These are phyloP conservation scores for Cercis canadensis DNA, from an alignment of 306 rosid species.

Conservation along the genomic window DNA sequence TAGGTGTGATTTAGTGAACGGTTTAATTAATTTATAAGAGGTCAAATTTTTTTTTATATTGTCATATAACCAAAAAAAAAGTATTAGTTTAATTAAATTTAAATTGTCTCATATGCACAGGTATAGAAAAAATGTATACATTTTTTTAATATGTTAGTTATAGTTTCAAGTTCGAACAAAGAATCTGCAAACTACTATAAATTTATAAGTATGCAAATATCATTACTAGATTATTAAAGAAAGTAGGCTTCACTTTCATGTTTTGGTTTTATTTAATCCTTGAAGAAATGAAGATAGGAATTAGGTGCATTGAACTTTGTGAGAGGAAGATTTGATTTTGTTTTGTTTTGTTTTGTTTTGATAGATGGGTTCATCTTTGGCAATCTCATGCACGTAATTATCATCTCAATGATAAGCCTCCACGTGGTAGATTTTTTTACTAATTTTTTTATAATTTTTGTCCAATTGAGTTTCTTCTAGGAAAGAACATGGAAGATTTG, in stretches of 20 bases:
- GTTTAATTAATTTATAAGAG: no score
- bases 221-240: no score
- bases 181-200: no score
- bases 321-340: constrained; percentile 17
- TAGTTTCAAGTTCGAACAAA: no score
- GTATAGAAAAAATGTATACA: no score
- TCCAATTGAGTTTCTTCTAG: not conserved
- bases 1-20: no score
- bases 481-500: not conserved
- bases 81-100: no score
- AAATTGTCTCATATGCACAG: no score
- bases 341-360: not conserved
- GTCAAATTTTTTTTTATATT: no score
- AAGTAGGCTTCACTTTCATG: constrained; percentile 12
- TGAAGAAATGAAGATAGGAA: not conserved
- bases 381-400: constrained; percentile 26
- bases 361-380: not conserved
- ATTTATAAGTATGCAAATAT: no score
- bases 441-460: not conserved
- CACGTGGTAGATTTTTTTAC: not conserved
- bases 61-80: no score
- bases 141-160: no score
- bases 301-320: constrained; percentile 33
- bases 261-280: constrained; percentile 29
- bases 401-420: constrained; percentile 23